These are phyloP conservation scores for Ophiostoma perfectum DNA, from an alignment of 2,329 filamentous ascomycete genomes.

Conservation along the genomic window DNA sequence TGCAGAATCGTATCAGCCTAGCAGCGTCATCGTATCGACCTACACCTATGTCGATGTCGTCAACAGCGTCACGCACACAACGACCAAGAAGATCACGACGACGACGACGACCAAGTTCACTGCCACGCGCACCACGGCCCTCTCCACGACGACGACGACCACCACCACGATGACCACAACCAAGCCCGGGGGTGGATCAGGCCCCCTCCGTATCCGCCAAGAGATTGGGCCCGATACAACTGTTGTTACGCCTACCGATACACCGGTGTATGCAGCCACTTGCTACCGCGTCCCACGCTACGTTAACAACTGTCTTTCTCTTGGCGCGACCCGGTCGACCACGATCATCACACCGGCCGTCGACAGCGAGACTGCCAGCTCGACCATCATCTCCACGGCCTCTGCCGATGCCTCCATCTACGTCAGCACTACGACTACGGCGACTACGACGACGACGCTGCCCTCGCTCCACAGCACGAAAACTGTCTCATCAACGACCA, in stretches of 20 bases:
- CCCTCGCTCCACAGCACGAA: too few species aligned
- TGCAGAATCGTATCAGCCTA: slow-evolving; percentile 16
- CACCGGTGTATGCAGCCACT: neutral
- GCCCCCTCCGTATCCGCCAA: neutral
- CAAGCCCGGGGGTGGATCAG: neutral
- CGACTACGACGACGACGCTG: too few species aligned
- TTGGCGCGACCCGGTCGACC: neutral
- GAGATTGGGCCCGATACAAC: neutral
- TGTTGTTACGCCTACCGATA: neutral
- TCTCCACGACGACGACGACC: neutral
- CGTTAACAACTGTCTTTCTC: neutral
- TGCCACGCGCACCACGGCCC: slow-evolving; percentile 6
- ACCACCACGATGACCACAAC: neutral
- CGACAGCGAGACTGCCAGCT: neutral
- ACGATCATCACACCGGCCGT: neutral
- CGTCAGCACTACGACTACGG: too few species aligned
- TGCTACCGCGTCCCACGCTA: slow-evolving; percentile 1
- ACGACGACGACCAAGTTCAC: slow-evolving; percentile 2
- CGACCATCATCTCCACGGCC: too few species aligned
- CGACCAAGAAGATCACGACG: slow-evolving; percentile 15
- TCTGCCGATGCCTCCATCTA: too few species aligned
- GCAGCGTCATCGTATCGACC: slow-evolving; percentile 17
- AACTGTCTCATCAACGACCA: too few species aligned
- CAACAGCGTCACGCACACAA: slow-evolving; percentile 17
- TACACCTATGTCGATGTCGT: slow-evolving; percentile 17